Evolutionary conservation across 2,329 filamentous ascomycete genomes (phyloP).

Genomic region (Paraphaeosphaeria minitans): DNA sequence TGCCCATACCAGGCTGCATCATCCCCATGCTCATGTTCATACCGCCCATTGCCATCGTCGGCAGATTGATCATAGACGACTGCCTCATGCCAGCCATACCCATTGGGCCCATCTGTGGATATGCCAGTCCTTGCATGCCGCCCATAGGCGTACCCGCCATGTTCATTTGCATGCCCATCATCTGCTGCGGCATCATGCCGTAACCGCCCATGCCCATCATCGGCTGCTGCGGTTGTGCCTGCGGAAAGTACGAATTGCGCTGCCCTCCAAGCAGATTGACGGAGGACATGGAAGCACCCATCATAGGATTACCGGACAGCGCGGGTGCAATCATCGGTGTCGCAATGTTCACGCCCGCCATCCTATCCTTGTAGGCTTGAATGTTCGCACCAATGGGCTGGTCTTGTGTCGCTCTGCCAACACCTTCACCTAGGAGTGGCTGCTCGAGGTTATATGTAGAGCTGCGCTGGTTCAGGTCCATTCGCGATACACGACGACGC

Average conservation of each 20-base stretch:
- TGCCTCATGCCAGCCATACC: slow-evolving; percentile 22
- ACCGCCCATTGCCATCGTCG: slow-evolving; percentile 13
- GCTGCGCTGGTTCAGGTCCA: slow-evolving; percentile 40
- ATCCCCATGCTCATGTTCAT: slow-evolving; percentile 1
- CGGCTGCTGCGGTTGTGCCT: slow-evolving; percentile 10
- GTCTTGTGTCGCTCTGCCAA: slow-evolving; percentile 34
- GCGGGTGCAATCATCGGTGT: slow-evolving; percentile 15
- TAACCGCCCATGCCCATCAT: slow-evolving; percentile 28
- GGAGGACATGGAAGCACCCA: slow-evolving; percentile 17
- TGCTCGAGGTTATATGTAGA: slow-evolving; percentile 37
- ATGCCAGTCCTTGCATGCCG: slow-evolving; percentile 13
- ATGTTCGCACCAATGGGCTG: slow-evolving; percentile 39
- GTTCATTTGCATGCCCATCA: slow-evolving; percentile 18
- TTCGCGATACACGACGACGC: slow-evolving; percentile 41
- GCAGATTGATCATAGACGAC: slow-evolving; percentile 22
- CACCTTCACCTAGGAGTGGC: slow-evolving; percentile 32
- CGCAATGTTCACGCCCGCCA: slow-evolving; percentile 22
- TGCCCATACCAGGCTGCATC: slow-evolving; percentile 20
- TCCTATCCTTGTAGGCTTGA: slow-evolving; percentile 45
- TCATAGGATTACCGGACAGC: slow-evolving; percentile 19
- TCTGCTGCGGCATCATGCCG: slow-evolving; percentile 21
- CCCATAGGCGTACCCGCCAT: slow-evolving; percentile 18
- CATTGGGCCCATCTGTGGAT: slow-evolving; percentile 23
- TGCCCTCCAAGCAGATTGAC: slow-evolving; percentile 21
- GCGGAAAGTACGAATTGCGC: slow-evolving; percentile 22